phyloP scores from a whole-genome alignment of 805 yeast genomes.

The Danielozyma ontarioensis region DNA sequence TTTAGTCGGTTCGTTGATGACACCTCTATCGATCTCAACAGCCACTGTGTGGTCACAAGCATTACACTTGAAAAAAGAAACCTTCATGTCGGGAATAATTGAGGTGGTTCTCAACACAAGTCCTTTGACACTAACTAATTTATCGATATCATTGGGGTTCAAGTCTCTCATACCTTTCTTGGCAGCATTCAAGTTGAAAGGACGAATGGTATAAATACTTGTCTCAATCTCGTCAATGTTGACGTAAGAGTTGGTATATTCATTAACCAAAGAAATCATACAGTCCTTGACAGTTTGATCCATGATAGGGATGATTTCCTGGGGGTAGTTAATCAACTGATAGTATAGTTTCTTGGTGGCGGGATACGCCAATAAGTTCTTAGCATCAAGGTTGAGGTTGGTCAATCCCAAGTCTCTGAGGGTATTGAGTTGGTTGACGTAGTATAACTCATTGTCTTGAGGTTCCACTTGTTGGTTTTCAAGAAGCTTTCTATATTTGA shows the following conservation, averaged over 20 bases:
- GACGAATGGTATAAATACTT: constrained; percentile 80
- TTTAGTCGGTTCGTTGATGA: constrained; percentile 84
- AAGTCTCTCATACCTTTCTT: constrained; percentile 83
- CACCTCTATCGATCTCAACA: constrained; percentile 91
- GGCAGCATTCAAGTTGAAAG: constrained; percentile 68
- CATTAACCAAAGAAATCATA: constrained; percentile 60
- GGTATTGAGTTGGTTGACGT: constrained; percentile 64
- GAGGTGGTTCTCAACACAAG: constrained; percentile 84
- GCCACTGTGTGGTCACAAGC: constrained; percentile 91
- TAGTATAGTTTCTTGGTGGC: constrained; percentile 74
- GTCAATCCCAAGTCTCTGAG: constrained; percentile 78
- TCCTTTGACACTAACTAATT: constrained; percentile 86
- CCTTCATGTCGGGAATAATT: constrained; percentile 95
- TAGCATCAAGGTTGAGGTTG: constrained; percentile 79
- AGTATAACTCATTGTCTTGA: constrained; percentile 69
- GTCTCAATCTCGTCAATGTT: constrained; percentile 70
- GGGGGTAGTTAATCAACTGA: constrained; percentile 89
- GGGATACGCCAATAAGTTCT: constrained; percentile 70
- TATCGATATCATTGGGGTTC: constrained; percentile 92
- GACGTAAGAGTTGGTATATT: constrained; percentile 21
- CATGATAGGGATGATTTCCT: constrained; percentile 96
- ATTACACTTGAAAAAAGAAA: constrained; percentile 90
- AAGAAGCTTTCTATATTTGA: constrained; percentile 58
- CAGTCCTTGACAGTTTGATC: constrained; percentile 92
- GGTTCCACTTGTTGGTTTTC: constrained; percentile 26